phyloP scores from a whole-genome alignment of 345 rosid genomes.

The Linum lewisii region DNA sequence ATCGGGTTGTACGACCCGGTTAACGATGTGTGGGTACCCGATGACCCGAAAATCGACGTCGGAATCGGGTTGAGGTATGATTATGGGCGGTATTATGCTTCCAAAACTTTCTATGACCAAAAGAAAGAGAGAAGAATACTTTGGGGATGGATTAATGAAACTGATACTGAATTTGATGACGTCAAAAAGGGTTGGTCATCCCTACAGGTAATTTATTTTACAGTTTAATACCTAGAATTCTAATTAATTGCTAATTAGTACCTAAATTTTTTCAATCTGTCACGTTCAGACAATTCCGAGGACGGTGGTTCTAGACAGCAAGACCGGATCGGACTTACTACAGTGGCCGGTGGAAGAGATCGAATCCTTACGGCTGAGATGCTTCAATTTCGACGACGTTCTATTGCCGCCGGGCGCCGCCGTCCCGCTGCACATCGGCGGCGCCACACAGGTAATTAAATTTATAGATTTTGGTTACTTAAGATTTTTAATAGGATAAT shows the following conservation, averaged over 20 bases:
- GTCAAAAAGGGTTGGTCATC: constrained; percentile 90
- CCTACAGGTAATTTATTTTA: constrained; percentile 58
- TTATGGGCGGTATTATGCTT: constrained; percentile 83
- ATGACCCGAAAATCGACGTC: constrained; percentile 61
- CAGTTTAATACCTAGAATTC: no score
- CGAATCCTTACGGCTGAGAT: constrained; percentile 56
- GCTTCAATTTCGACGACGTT: constrained; percentile 34
- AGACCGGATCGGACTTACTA: constrained; percentile 54
- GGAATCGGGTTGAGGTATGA: constrained; percentile 75
- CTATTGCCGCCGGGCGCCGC: constrained; percentile 47
- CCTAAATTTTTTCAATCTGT: no score
- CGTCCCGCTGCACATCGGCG: constrained; percentile 45
- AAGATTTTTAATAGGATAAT: neutral
- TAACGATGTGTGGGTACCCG: constrained; percentile 66
- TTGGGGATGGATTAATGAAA: constrained; percentile 97
- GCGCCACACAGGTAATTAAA: constrained; percentile 44
- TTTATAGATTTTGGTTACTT: neutral
- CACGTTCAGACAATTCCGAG: constrained; percentile 57
- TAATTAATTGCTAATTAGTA: no score
- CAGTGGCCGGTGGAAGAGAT: constrained; percentile 91
- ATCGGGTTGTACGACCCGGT: constrained; percentile 59
- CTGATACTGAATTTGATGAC: constrained; percentile 63
- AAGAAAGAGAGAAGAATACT: constrained; percentile 52
- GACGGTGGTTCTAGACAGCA: constrained; percentile 47
- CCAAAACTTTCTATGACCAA: constrained; percentile 79